phyloP scores from a whole-genome alignment of 805 yeast species.

The Candida loeiensis region DNA sequence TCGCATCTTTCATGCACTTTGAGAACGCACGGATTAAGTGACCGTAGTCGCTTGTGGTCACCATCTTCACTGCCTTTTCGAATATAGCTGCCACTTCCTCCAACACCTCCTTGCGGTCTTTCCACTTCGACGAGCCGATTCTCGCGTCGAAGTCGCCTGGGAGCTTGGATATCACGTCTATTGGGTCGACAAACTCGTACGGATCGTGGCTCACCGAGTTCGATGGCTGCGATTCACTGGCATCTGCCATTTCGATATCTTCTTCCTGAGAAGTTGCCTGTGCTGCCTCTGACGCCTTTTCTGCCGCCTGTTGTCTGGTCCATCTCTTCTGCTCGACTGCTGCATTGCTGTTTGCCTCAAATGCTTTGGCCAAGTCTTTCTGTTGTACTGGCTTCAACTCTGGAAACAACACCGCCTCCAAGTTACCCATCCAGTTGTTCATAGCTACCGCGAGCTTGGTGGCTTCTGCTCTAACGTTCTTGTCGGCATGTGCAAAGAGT shows the following conservation, averaged over 20 bases:
- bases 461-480: conserved; percentile 78
- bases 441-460: conserved; percentile 63
- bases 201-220: conserved; percentile 45
- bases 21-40: conserved; percentile 60
- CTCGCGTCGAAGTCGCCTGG: conserved; percentile 58
- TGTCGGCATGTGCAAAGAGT: conserved; percentile 81
- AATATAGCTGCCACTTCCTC: conserved; percentile 55
- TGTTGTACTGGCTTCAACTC: conserved; percentile 89
- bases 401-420: conserved; percentile 58
- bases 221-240: conserved; percentile 13
- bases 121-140: conserved; percentile 74
- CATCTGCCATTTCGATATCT: conserved; percentile 29
- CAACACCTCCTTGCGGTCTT: conserved; percentile 82
- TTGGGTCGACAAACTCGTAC: conserved; percentile 66
- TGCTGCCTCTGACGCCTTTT: conserved; percentile 12
- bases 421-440: conserved; percentile 69
- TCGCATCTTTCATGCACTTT: conserved; percentile 83
- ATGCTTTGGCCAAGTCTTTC: conserved; percentile 70
- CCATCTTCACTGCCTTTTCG: conserved; percentile 52
- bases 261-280: conserved; percentile 13
- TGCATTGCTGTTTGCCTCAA: conserved; percentile 46
- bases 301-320: conserved; percentile 50
- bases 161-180: conserved; percentile 58
- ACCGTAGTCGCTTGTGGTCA: conserved; percentile 59
- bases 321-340: conserved; percentile 51